Evolutionary conservation across 78 protist genomes (phyloP).

Genomic region (Mastigamoeba balamuthi): DNA sequence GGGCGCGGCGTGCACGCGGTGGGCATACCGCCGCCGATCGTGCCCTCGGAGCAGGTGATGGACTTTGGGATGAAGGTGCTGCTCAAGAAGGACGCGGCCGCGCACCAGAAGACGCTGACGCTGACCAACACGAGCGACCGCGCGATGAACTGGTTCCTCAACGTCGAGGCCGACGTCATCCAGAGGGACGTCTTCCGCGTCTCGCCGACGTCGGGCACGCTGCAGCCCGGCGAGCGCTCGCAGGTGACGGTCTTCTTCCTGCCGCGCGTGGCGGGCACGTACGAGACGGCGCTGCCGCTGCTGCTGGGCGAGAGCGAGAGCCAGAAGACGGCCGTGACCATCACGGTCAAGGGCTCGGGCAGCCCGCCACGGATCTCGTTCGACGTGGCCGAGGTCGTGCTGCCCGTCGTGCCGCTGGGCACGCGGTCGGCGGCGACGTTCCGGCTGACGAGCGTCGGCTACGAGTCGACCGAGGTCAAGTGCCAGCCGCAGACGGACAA

Average conservation of each 20-base stretch:
- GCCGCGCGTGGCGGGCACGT: neutral
- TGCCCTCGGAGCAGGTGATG: neutral
- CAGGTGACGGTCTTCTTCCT: slow-evolving; percentile 8
- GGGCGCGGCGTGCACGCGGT: slow-evolving; percentile 1
- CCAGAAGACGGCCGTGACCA: neutral
- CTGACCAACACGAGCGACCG: slow-evolving; percentile 18
- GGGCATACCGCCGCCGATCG: slow-evolving; percentile 9
- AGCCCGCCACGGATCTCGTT: slow-evolving; percentile 26
- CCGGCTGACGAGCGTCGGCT: slow-evolving; percentile 40
- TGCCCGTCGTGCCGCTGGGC: slow-evolving; percentile 54
- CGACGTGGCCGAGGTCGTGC: slow-evolving; percentile 32
- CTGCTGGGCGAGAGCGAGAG: neutral
- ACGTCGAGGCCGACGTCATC: neutral
- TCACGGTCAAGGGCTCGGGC: slow-evolving; percentile 11
- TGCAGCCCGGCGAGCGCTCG: slow-evolving; percentile 7
- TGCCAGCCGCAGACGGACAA: slow-evolving; percentile 29
- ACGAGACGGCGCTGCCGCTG: neutral
- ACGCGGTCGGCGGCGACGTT: neutral
- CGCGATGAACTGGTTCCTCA: neutral
- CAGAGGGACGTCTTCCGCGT: neutral
- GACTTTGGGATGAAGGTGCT: slow-evolving; percentile 18
- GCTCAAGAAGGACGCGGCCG: neutral
- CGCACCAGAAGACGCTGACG: neutral
- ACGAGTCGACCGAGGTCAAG: slow-evolving; percentile 31
- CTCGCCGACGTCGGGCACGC: neutral